Percentiles rank a stretch among this genome's conserved stretches.
Conservation (phyloP, 257 asterid genomes). For the Avicennia marina region DNA sequence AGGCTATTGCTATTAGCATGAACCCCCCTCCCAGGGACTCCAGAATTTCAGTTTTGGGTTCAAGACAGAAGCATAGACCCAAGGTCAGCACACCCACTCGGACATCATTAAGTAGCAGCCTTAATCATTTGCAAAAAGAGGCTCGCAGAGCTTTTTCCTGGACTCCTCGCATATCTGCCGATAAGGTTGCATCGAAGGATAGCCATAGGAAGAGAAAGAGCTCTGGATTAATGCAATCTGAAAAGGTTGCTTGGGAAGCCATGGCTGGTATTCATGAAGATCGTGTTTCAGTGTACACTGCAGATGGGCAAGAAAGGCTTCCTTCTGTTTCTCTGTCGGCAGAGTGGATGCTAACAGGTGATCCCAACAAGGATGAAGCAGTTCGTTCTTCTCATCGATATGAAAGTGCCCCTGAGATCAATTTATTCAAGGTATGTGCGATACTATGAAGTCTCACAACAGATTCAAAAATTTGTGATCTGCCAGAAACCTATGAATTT, state of each 20-base stretch:
- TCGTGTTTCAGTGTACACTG: constrained; percentile 57
- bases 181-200: constrained; percentile 70
- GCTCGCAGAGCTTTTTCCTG: constrained; percentile 98
- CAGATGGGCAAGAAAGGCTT: constrained; percentile 94
- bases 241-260: constrained; percentile 88
- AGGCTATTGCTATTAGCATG: constrained; percentile 82
- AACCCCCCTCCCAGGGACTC: constrained; percentile 76
- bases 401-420: constrained; percentile 93
- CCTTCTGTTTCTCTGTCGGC: constrained; percentile 83
- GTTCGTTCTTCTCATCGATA: constrained; percentile 89
- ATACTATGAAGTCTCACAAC: constrained; percentile 1
- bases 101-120: constrained; percentile 80
- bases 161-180: constrained; percentile 86
- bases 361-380: constrained; percentile 73
- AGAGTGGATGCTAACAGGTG: constrained; percentile 99
- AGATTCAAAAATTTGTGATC: constrained; percentile 1
- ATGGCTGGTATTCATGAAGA: constrained; percentile 94
- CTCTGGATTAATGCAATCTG: constrained; percentile 79
- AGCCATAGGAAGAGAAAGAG: constrained; percentile 85
- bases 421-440: constrained; percentile 71
- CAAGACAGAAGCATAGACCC: constrained; percentile 78
- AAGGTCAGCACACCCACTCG: constrained; percentile 69
- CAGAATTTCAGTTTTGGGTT: constrained; percentile 56
- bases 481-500: constrained; percentile 5
- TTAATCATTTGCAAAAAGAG: constrained; percentile 90